These are phyloP conservation scores for Colletotrichum tabaci DNA, from an alignment of 2,329 filamentous ascomycete genomes.

Conservation along the genomic window DNA sequence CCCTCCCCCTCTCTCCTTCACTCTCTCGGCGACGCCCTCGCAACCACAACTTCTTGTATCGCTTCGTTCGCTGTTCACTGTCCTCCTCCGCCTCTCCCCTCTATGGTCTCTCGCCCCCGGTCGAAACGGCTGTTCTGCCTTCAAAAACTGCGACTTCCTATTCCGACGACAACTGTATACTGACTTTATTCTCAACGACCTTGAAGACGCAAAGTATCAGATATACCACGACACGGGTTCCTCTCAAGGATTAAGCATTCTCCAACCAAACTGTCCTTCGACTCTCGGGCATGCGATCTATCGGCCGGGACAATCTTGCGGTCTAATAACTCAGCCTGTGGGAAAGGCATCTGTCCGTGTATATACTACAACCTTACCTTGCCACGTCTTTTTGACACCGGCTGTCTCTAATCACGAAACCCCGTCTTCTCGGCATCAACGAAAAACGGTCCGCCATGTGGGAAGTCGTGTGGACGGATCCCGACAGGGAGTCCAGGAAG, in stretches of 20 bases:
- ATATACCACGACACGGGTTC: not conserved
- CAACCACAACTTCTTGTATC: slow-evolving; percentile 18
- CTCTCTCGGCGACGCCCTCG: not conserved
- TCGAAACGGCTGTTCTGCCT: slow-evolving; percentile 31
- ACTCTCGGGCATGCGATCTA: slow-evolving; percentile 26
- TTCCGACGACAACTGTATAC: slow-evolving; percentile 26
- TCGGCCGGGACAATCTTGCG: slow-evolving; percentile 4
- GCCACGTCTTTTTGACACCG: not conserved
- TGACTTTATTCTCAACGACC: slow-evolving; percentile 31
- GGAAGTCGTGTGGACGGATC: slow-evolving; percentile 72
- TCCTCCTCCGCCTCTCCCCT: not conserved
- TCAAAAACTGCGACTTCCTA: slow-evolving; percentile 22
- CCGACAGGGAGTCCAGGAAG: slow-evolving; percentile 66
- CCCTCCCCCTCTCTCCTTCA: too few species aligned
- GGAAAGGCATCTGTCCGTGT: not conserved
- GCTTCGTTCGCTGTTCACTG: slow-evolving; percentile 18
- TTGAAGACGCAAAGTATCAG: slow-evolving; percentile 13
- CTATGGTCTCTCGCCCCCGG: slow-evolving; percentile 2
- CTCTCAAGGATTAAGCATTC: not conserved
- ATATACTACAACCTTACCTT: slow-evolving; percentile 20
- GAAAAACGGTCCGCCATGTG: slow-evolving; percentile 61
- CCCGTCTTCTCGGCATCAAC: not conserved
- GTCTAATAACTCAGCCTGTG: not conserved
- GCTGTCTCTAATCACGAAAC: not conserved
- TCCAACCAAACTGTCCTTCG: not conserved